phyloP scores from a whole-genome alignment of 2,329 filamentous ascomycete species.

The Aspergillus oerlinghausenensis region DNA sequence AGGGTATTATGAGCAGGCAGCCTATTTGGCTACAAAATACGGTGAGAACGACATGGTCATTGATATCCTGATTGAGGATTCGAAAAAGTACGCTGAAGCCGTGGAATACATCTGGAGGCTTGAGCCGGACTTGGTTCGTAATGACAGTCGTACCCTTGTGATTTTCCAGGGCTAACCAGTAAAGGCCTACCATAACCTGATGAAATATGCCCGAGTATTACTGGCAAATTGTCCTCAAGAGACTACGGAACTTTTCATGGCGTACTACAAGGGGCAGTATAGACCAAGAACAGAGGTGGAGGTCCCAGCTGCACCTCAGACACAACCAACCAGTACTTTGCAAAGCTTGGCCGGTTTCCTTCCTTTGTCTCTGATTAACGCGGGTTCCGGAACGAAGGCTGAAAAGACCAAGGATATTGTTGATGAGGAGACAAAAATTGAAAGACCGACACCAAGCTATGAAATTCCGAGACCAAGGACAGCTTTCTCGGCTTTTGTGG shows the following conservation, averaged over 20 bases:
- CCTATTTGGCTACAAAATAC: constrained; percentile 90
- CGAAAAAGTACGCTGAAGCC: constrained; percentile 82
- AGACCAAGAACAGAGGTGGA: constrained; percentile 62
- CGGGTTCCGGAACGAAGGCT: constrained; percentile 44
- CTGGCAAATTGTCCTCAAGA: constrained; percentile 79
- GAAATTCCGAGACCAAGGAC: constrained; percentile 75
- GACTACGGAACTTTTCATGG: constrained; percentile 82
- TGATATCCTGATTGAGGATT: constrained; percentile 92
- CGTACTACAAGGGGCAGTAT: constrained; percentile 89
- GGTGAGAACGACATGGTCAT: constrained; percentile 91
- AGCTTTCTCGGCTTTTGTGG: constrained; percentile 94
- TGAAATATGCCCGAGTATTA: constrained; percentile 91
- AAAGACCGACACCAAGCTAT: constrained; percentile 57
- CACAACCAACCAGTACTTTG: constrained; percentile 64
- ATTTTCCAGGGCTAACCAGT: constrained; percentile 26
- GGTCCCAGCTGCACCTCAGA: constrained; percentile 44
- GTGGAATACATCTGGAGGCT: constrained; percentile 87
- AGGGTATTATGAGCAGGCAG: constrained; percentile 93
- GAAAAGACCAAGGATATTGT: constrained; percentile 24
- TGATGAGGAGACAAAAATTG: constrained; percentile 16
- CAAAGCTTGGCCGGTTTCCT: constrained; percentile 82
- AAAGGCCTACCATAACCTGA: constrained; percentile 78
- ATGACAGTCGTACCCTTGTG: neutral
- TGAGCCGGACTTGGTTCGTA: constrained; percentile 67
- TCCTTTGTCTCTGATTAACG: constrained; percentile 79